Base-by-base conservation (phyloP, 1,284 basidiomycete species). In the Irpex sp. region DNA sequence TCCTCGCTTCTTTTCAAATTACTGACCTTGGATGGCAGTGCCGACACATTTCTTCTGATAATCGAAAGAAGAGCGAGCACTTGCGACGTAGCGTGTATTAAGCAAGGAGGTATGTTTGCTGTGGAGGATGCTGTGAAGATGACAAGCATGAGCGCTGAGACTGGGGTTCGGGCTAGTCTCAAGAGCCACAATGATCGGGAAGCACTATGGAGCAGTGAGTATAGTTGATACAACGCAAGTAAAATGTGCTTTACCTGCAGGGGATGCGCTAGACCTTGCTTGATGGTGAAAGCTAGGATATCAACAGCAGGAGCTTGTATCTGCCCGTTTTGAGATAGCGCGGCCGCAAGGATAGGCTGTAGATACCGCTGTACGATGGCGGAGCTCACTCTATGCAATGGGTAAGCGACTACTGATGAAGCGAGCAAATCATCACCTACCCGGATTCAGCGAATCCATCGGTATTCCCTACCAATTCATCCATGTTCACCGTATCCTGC, bases 241-340 rank as follows among this genome's bases (percentile, higher is more conserved):
- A 23, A 56, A 2, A 18, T 36, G 39, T 14, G 8, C 12, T 68
- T 66, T 66, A 90, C 90, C 77, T 92, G 88, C 4, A 98, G 81
- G 0, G 97, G 97, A 74, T 99, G 96, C 12, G 94, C 93, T 47
- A 99, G 80, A 1, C 97, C 97, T 75, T 98, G 96, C 71, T 91
- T 93, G 67, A 99, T 86, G 0, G 95, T 95, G 68, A 96, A 95
- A 37, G 85, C 89, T 56, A 99, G 75, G 47, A 99, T 91, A 67
- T 98, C 95, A 59, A 97, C 84, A 3, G 96, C 96, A 5, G 91
- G 82, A 5, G 83, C 80, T 72, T 98, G 96, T 53, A 93, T 87
- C 51, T 84, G 82, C 0, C 78, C 67, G 65, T 89, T 82, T 59
- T 82, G 80, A 1, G 92, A 92, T 33, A 94, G 74, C 0, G 93